These are phyloP conservation scores for Theileria equi DNA, from an alignment of 169 alveolate species.

Conservation along the genomic window DNA sequence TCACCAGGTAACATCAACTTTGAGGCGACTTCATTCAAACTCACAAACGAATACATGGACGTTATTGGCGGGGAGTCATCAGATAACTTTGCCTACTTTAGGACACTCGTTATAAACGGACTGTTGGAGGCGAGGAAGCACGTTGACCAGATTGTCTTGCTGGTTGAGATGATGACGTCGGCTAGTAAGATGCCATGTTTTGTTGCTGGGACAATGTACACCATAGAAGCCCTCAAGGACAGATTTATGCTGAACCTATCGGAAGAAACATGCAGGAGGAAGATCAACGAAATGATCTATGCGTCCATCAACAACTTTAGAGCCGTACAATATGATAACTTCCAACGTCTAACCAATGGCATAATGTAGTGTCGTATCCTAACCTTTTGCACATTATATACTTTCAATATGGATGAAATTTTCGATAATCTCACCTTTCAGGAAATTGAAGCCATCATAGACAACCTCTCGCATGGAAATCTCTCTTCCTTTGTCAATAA, in stretches of 20 bases:
- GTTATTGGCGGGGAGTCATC: constrained; percentile 91
- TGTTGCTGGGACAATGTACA: constrained; percentile 76
- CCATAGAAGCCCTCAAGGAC: constrained; percentile 73
- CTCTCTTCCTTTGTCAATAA: constrained; percentile 43
- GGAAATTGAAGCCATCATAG: constrained; percentile 35
- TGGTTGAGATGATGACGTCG: constrained; percentile 88
- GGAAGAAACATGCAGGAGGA: constrained; percentile 80
- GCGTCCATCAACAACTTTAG: constrained; percentile 90
- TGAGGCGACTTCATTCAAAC: constrained; percentile 95
- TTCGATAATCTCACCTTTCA: constrained; percentile 24
- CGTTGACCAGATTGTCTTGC: constrained; percentile 81
- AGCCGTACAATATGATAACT: constrained; percentile 92
- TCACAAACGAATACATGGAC: constrained; percentile 92
- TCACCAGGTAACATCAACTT: constrained; percentile 95
- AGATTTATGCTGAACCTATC: constrained; percentile 80
- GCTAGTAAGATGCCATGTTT: constrained; percentile 89
- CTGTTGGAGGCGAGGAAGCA: constrained; percentile 86
- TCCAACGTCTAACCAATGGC: constrained; percentile 92
- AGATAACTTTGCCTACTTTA: constrained; percentile 86
- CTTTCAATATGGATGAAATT: constrained; percentile 2
- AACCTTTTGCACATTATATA: not conserved
- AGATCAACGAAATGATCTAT: constrained; percentile 85
- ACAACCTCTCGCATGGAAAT: constrained; percentile 25
- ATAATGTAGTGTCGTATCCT: constrained; percentile 69
- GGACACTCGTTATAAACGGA: constrained; percentile 80